phyloP scores from a whole-genome alignment of 164 flowering plant species.

The Magnolia kwangsiensis region DNA sequence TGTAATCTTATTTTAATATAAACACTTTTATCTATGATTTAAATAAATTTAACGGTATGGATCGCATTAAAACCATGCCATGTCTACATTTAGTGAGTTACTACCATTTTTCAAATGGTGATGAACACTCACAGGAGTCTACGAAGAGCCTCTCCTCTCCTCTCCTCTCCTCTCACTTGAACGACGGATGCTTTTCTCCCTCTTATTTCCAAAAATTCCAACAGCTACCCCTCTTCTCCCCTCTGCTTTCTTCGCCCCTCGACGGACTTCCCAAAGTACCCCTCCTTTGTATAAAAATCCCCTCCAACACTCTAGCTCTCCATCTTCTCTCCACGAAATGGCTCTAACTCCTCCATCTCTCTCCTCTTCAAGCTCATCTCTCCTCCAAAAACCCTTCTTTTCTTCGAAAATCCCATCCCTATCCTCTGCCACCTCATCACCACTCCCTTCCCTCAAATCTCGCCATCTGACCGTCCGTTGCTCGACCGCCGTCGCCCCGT shows the following conservation, averaged over 20 bases:
- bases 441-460: slow-evolving; percentile 7
- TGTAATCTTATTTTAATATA: no score
- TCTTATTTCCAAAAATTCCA: not conserved
- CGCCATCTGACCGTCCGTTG: slow-evolving; percentile 27
- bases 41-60: no score
- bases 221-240: not conserved
- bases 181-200: no score
- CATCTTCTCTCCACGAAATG: slow-evolving; percentile 1
- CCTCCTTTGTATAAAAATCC: not conserved
- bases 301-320: not conserved
- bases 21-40: no score
- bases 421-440: slow-evolving; percentile 19
- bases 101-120: no score
- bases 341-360: slow-evolving; percentile 9
- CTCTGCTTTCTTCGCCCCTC: slow-evolving; percentile 7
- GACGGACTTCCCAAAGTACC: slow-evolving; percentile 8
- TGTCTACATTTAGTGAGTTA: no score
- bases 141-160: not conserved
- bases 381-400: slow-evolving; percentile 11
- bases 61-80: no score
- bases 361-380: not conserved
- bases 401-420: slow-evolving; percentile 9
- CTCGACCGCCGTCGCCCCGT: slow-evolving; percentile 32
- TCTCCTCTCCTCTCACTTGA: no score
- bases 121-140: not conserved